These are phyloP conservation scores for Naganishia onofrii DNA, from an alignment of 768 basidiomycete species.

Conservation along the genomic window DNA sequence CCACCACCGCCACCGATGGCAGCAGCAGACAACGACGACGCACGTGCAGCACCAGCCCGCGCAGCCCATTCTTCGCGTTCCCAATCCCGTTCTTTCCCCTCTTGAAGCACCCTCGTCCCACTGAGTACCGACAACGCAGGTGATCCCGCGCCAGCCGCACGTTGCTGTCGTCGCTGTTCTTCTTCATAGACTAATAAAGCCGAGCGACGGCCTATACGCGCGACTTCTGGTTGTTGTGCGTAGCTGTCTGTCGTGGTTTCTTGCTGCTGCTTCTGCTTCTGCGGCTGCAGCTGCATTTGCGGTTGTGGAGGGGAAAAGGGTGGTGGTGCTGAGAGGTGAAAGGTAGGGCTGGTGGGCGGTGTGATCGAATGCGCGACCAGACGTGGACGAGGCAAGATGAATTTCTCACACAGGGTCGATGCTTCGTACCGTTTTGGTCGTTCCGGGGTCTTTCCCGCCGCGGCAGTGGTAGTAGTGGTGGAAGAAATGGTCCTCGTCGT, in stretches of 20 bases:
- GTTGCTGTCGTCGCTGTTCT: background rate
- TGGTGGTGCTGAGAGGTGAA: background rate
- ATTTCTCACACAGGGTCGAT: slow-evolving; percentile 24
- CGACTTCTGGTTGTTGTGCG: background rate
- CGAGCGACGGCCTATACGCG: slow-evolving; percentile 6
- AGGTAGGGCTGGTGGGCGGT: slow-evolving; percentile 25
- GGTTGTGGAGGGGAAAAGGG: too few species aligned
- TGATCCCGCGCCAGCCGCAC: too few species aligned
- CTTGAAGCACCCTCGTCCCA: slow-evolving; percentile 2
- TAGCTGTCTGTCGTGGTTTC: background rate
- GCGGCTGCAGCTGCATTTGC: background rate
- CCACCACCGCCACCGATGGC: background rate
- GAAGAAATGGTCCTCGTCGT: too few species aligned
- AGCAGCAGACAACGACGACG: too few species aligned
- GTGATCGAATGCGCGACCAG: slow-evolving; percentile 30
- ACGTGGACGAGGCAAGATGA: slow-evolving; percentile 29
- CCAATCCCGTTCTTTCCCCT: slow-evolving; percentile 21
- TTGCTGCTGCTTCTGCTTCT: background rate
- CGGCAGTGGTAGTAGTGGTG: background rate
- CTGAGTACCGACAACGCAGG: slow-evolving; percentile 17
- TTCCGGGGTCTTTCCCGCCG: background rate
- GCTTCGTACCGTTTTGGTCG: slow-evolving; percentile 24
- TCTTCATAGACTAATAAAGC: background rate
- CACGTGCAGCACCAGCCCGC: too few species aligned
- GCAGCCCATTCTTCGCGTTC: slow-evolving; percentile 29